Evolutionary conservation across 2,329 filamentous ascomycete species (phyloP).

Genomic region (Alternaria sp.): DNA sequence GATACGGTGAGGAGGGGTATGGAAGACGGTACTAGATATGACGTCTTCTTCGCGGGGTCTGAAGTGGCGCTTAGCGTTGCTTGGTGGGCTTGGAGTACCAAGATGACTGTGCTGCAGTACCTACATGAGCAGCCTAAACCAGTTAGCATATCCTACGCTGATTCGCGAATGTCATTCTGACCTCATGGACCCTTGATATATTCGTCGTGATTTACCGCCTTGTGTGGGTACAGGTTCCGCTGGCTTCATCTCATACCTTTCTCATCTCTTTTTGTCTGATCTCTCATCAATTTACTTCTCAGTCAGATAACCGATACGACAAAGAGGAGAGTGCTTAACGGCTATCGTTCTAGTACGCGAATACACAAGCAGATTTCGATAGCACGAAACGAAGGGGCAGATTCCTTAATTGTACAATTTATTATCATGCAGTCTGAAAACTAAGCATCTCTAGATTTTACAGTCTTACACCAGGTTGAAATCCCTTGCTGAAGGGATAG

Average conservation of each 20-base stretch:
- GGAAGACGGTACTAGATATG: conserved; percentile 28
- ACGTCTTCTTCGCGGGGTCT: background rate
- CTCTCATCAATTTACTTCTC: background rate
- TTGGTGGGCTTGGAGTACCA: conserved; percentile 6
- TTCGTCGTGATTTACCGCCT: background rate
- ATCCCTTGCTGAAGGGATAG: conserved; percentile 7
- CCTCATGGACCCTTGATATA: background rate
- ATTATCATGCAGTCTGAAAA: background rate
- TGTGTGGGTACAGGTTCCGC: background rate
- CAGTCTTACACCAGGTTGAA: background rate
- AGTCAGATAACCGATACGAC: background rate
- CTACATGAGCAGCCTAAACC: background rate
- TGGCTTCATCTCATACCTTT: background rate
- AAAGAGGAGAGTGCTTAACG: background rate
- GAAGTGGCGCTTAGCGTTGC: background rate
- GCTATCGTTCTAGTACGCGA: background rate
- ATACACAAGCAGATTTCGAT: background rate
- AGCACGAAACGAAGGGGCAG: background rate
- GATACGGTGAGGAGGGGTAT: conserved; percentile 33
- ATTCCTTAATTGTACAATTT: background rate
- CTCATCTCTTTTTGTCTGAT: background rate
- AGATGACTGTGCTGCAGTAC: conserved; percentile 6
- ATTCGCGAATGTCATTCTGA: background rate
- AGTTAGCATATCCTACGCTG: background rate
- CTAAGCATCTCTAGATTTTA: background rate